Evolutionary conservation across 257 asterid species (phyloP).

Genomic region (Ajuga chamaepitys): DNA sequence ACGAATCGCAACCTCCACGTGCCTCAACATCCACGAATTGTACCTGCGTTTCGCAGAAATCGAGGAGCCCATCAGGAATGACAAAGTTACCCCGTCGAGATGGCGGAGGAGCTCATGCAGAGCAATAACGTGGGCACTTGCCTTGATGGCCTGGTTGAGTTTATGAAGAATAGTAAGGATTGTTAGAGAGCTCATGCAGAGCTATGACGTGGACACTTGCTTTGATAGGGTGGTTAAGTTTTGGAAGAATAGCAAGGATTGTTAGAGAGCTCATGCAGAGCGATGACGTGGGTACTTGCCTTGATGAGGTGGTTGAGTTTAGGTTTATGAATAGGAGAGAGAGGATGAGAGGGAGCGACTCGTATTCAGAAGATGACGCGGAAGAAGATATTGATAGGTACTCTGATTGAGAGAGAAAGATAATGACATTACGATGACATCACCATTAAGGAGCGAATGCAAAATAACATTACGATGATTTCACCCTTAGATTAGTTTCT

Average conservation of each 20-base stretch:
- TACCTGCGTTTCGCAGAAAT: constrained; percentile 31
- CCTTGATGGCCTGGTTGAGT: constrained; percentile 32
- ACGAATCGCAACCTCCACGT: too few species aligned
- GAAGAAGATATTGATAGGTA: too few species aligned
- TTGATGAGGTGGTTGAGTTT: background rate
- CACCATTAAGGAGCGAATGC: too few species aligned
- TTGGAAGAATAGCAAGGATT: constrained; percentile 28
- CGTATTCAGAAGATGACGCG: too few species aligned
- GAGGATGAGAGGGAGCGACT: too few species aligned
- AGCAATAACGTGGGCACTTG: constrained; percentile 45
- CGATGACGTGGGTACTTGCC: constrained; percentile 26
- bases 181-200: constrained; percentile 35
- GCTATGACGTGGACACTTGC: constrained; percentile 43
- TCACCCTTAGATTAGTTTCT: too few species aligned
- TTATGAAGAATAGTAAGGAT: constrained; percentile 33
- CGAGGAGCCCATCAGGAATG: constrained; percentile 25
- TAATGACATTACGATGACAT: too few species aligned
- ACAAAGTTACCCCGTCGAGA: constrained; percentile 64
- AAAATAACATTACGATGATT: too few species aligned
- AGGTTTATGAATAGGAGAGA: too few species aligned
- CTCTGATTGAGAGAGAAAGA: too few species aligned
- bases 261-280: constrained; percentile 12
- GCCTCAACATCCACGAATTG: constrained; percentile 24
- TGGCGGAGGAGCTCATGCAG: constrained; percentile 72
- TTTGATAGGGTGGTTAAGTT: constrained; percentile 36